Percentiles rank a stretch among this genome's conserved stretches.
phyloP scores from a whole-genome alignment of 805 yeast genomes.

The Pichia nanzhaoensis region DNA sequence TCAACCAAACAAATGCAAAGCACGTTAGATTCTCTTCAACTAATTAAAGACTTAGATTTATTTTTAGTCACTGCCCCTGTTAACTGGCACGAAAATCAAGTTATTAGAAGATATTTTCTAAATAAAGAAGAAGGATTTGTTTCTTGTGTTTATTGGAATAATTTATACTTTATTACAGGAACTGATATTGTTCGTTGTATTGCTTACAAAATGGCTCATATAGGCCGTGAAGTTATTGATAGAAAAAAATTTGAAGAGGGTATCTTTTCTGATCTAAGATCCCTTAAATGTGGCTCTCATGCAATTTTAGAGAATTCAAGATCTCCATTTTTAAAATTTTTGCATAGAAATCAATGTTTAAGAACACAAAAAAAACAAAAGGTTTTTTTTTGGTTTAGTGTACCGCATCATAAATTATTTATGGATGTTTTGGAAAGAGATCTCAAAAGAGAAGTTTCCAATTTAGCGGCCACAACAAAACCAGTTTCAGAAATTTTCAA shows the following conservation, averaged over 20 bases:
- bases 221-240: constrained; percentile 80
- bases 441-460: constrained; percentile 62
- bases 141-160: constrained; percentile 90
- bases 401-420: constrained; percentile 87
- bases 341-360: constrained; percentile 79
- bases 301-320: constrained; percentile 85
- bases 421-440: constrained; percentile 93
- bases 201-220: constrained; percentile 79
- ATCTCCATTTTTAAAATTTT: constrained; percentile 74
- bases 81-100: constrained; percentile 84
- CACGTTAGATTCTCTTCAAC: constrained; percentile 43
- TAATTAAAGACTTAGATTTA: constrained; percentile 74
- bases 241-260: constrained; percentile 97
- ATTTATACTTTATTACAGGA: constrained; percentile 84
- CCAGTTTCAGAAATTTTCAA: constrained; percentile 74
- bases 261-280: constrained; percentile 82
- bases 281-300: constrained; percentile 77
- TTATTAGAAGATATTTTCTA: constrained; percentile 75
- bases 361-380: constrained; percentile 96
- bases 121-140: constrained; percentile 88
- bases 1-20: constrained; percentile 1
- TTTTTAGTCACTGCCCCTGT: constrained; percentile 93
- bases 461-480: constrained; percentile 63
- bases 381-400: constrained; percentile 94
- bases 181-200: constrained; percentile 93